A percentile compares a stretch with the other conserved stretches of the same genome.
These are phyloP conservation scores for Rubus parviflorus DNA, from an alignment of 306 rosid species.

Conservation along the genomic window DNA sequence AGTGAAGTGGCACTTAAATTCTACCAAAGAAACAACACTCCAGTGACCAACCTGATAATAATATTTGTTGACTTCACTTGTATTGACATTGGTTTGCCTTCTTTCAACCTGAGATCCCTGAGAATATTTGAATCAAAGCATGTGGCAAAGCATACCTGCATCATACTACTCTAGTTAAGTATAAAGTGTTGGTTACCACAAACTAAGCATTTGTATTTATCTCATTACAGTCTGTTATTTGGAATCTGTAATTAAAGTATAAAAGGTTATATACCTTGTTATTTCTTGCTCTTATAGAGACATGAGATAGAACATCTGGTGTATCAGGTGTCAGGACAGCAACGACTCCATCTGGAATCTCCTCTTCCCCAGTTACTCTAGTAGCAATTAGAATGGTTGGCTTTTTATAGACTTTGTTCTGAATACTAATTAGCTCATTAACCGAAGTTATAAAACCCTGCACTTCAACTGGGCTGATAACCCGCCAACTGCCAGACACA, in stretches of 20 bases:
- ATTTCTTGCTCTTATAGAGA: slow-evolving; percentile 41
- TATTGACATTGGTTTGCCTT: slow-evolving; percentile 38
- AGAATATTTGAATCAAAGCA: slow-evolving; percentile 26
- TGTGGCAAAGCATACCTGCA: slow-evolving; percentile 46
- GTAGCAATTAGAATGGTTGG: slow-evolving; percentile 30
- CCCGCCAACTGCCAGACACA: slow-evolving; percentile 38
- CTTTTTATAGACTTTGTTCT: slow-evolving; percentile 26
- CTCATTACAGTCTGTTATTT: neutral
- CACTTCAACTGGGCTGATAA: slow-evolving; percentile 39
- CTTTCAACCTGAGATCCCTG: slow-evolving; percentile 31
- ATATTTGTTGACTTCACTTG: slow-evolving; percentile 23
- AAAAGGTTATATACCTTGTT: slow-evolving; percentile 25
- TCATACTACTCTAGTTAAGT: neutral
- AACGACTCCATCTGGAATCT: slow-evolving; percentile 40
- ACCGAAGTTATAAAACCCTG: slow-evolving; percentile 30
- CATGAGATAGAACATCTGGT: slow-evolving; percentile 41
- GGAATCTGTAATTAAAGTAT: neutral
- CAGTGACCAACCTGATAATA: slow-evolving; percentile 30
- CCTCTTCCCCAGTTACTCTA: slow-evolving; percentile 37
- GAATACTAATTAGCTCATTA: slow-evolving; percentile 25
- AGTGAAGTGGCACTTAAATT: slow-evolving; percentile 6
- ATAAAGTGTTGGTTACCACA: no score
- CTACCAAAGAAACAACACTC: neutral
- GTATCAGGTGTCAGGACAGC: slow-evolving; percentile 41
- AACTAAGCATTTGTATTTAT: no score